Conservation (phyloP, 495 filamentous ascomycete species). For the Staphylotrichum tortipilum region DNA sequence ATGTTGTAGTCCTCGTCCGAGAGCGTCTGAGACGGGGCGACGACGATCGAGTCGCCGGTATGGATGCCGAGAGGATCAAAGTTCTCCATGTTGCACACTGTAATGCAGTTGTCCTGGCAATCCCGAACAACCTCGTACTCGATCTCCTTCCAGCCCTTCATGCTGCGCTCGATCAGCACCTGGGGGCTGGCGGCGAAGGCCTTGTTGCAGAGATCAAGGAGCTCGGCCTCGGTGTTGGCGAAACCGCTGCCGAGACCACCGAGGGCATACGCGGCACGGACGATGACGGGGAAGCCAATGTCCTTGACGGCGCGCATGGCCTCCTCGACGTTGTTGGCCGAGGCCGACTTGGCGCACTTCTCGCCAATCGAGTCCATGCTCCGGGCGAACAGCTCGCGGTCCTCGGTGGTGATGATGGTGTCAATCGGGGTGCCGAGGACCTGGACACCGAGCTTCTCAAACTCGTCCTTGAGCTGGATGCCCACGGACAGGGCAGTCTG, state of each 20-base stretch:
- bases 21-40: slow-evolving; percentile 89
- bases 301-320: slow-evolving; percentile 72
- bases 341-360: slow-evolving; percentile 95
- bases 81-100: slow-evolving; percentile 99
- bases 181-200: slow-evolving; percentile 93
- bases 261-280: slow-evolving; percentile 91
- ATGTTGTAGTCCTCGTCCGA: slow-evolving; percentile 98
- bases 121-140: slow-evolving; percentile 97
- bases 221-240: slow-evolving; percentile 78
- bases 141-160: slow-evolving; percentile 99
- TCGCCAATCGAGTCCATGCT: slow-evolving; percentile 98
- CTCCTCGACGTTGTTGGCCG: slow-evolving; percentile 78
- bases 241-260: slow-evolving; percentile 95
- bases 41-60: slow-evolving; percentile 94
- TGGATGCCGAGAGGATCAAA: slow-evolving; percentile 95
- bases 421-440: slow-evolving; percentile 95
- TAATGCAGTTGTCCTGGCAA: slow-evolving; percentile 93
- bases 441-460: slow-evolving; percentile 78
- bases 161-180: slow-evolving; percentile 91
- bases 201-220: slow-evolving; percentile 86
- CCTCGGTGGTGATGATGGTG: slow-evolving; percentile 96
- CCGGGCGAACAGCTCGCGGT: slow-evolving; percentile 90
- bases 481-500: slow-evolving; percentile 93
- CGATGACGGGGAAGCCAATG: slow-evolving; percentile 94
- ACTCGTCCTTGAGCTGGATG: slow-evolving; percentile 94